Evolutionary conservation across 164 flowering plant genomes (phyloP).

Genomic region (Buxus sempervirens): DNA sequence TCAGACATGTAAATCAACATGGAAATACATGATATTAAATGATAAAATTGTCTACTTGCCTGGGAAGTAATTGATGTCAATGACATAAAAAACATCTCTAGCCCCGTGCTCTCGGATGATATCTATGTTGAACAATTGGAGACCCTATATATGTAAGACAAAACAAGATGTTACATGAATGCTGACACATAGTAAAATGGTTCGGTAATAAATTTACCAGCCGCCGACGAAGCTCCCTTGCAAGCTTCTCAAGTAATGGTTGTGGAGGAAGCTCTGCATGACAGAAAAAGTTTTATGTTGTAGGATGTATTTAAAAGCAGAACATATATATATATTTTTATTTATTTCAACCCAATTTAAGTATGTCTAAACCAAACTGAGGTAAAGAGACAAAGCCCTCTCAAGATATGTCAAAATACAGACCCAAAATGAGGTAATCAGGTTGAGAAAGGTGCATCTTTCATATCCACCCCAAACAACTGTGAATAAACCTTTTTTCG

Average conservation of each 20-base stretch:
- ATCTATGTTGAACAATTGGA: conserved; percentile 82
- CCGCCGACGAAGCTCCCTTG: conserved; percentile 74
- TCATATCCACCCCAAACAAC: too few relatives aligned
- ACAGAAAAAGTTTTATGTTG: neutral
- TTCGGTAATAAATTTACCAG: conserved; percentile 42
- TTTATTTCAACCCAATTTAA: too few relatives aligned
- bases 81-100: conserved; percentile 68
- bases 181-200: neutral
- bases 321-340: too few relatives aligned
- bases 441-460: too few relatives aligned
- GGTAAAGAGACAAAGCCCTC: neutral
- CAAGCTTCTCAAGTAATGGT: conserved; percentile 83
- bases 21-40: neutral
- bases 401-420: too few relatives aligned
- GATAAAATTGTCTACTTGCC: conserved; percentile 38
- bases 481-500: too few relatives aligned
- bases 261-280: conserved; percentile 90
- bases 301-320: neutral
- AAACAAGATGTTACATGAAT: neutral
- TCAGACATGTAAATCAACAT: neutral
- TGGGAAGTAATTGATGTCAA: conserved; percentile 95
- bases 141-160: conserved; percentile 49
- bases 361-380: neutral
- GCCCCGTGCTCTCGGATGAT: conserved; percentile 83
- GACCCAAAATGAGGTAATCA: too few relatives aligned